Conservation (phyloP, 208 protist species). For the Spongospora subterranea region DNA sequence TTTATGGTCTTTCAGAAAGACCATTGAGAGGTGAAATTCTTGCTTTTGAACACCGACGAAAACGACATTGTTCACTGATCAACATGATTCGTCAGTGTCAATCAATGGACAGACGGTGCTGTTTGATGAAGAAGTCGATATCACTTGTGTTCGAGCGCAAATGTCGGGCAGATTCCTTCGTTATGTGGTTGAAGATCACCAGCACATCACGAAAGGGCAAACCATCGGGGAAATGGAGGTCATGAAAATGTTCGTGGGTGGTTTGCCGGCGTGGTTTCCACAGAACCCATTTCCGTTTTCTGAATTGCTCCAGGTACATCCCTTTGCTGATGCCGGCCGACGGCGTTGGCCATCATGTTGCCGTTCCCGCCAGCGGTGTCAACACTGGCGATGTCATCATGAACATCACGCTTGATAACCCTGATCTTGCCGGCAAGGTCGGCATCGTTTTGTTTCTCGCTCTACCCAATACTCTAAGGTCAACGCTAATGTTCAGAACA, state of each 20-base stretch:
- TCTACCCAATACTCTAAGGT: neutral
- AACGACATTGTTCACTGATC: neutral
- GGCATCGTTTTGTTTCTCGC: neutral
- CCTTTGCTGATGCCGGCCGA: slow-evolving; percentile 56
- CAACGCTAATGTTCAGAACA: neutral
- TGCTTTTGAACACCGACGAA: neutral
- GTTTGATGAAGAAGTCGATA: slow-evolving; percentile 49
- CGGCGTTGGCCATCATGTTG: slow-evolving; percentile 38
- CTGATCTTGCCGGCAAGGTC: neutral
- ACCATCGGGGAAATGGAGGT: slow-evolving; percentile 63
- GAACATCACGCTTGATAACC: slow-evolving; percentile 12
- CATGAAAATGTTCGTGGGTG: neutral
- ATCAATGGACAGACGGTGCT: slow-evolving; percentile 34
- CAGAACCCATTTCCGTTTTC: slow-evolving; percentile 1
- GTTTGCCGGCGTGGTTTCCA: neutral
- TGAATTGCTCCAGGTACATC: too few relatives aligned
- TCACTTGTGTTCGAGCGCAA: slow-evolving; percentile 23
- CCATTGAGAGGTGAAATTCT: neutral
- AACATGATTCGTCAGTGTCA: neutral
- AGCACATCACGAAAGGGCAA: slow-evolving; percentile 43
- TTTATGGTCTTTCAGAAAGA: neutral
- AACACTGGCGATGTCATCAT: neutral
- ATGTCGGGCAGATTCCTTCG: slow-evolving; percentile 57
- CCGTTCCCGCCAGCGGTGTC: neutral
- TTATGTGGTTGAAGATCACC: slow-evolving; percentile 52